Evolutionary conservation across 306 rosid genomes (phyloP), one percentile per base, ranked within the genome.

Genomic region (Lupinus albus): DNA sequence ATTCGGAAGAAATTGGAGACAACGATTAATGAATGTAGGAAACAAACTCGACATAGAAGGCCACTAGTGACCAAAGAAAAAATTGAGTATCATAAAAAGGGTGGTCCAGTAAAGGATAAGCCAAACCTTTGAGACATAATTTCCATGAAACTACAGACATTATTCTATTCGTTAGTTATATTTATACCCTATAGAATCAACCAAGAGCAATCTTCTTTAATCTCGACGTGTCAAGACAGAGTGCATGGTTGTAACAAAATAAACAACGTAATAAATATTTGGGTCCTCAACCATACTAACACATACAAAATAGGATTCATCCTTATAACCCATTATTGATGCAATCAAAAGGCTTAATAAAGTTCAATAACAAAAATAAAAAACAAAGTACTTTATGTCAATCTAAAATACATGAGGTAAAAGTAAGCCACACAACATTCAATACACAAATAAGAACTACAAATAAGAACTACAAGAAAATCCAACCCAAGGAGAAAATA

Each of bases 401-500:
- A 44, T 16, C 4, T 25, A 25, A 45, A 11, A 33, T 8, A 28
- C 64, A 30, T 0, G 11, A 38, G 33, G 16, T 1, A 35, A n/a
- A 28, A 0, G 66, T 25, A 56, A 45, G 13, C 28, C 16, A 55
- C 20, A 35, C 35, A 65, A 21, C 9, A 8, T 11, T 14, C 15
- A 55, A 17, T 17, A 67, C 30, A 75, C 52, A 64, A 66, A 32
- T 13, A n/a, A 36, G 5, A 38, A 47, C 17, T 7, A n/a, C 12
- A 54, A 69, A 32, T 13, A n/a, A 36, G 5, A 38, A 47, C 17
- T 7, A n/a, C 12, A 54, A 69, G 55, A 69, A 25, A 20, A 53
- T 42, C 21, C 30, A 75, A 64, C 44, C 61, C 49, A 12, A 7
- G 56, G 47, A 54, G 64, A 42, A 68, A 64, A 48, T 25, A 70